phyloP scores from a whole-genome alignment of 257 asterid species.

The Prunella vulgaris region DNA sequence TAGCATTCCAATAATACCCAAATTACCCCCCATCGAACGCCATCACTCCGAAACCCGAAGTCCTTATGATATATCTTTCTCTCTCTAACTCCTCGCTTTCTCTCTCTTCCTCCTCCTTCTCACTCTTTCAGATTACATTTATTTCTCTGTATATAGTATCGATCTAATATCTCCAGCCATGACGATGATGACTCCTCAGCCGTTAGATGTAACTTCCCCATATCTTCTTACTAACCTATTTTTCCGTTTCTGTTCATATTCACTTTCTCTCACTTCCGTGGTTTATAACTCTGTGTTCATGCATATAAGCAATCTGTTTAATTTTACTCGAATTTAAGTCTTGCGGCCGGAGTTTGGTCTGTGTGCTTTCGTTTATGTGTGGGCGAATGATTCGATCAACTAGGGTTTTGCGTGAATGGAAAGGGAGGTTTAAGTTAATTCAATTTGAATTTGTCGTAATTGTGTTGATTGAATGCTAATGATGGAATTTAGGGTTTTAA shows the following conservation, averaged over 20 bases:
- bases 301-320: slow-evolving; percentile 15
- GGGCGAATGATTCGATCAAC: slow-evolving; percentile 38
- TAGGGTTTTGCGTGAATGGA: slow-evolving; percentile 49
- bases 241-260: not conserved
- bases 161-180: slow-evolving; percentile 43
- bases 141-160: slow-evolving; percentile 36
- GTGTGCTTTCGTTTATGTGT: slow-evolving; percentile 6
- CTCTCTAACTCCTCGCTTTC: slow-evolving; percentile 23
- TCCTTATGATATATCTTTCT: slow-evolving; percentile 6
- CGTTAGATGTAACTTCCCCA: slow-evolving; percentile 63
- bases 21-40: slow-evolving; percentile 31
- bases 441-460: slow-evolving; percentile 15
- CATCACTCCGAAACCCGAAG: slow-evolving; percentile 26
- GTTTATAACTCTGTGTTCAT: slow-evolving; percentile 19
- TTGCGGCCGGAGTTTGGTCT: slow-evolving; percentile 2
- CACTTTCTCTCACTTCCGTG: not conserved
- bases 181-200: slow-evolving; percentile 89
- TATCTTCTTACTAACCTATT: slow-evolving; percentile 15
- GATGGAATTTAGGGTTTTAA: slow-evolving; percentile 22
- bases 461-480: slow-evolving; percentile 25
- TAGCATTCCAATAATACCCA: slow-evolving; percentile 25
- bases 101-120: not conserved
- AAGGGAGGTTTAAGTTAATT: slow-evolving; percentile 34
- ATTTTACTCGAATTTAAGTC: slow-evolving; percentile 7
- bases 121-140: slow-evolving; percentile 20